Base-by-base conservation (phyloP, 2,329 filamentous ascomycete species). In the Aspergillus amoenus region DNA sequence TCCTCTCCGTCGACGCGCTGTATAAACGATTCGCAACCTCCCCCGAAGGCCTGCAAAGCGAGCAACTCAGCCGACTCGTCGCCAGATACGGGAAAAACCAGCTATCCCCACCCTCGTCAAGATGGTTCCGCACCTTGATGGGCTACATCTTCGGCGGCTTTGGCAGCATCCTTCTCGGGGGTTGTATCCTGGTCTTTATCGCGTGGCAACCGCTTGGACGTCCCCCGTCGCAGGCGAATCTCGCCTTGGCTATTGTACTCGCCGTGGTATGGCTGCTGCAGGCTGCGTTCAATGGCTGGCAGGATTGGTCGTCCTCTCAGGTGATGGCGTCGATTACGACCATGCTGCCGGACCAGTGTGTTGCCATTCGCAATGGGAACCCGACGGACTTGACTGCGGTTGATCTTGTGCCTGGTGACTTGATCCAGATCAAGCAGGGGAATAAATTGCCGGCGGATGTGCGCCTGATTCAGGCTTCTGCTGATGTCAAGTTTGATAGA, bases 301-400 rank as follows among this genome's bases (percentile, higher is more conserved):
- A 88, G 66, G 89, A 93, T 69, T 93, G 88, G 84, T 90, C 88
- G 2, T 89, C 88, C 0, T 88, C 84, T 1, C 79, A 86, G 5
- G 88, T 91, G 55, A 93, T 93, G 90, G 84, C 85, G 17, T 90
- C 88, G 0, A 93, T 93, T 69, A 89, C 87, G 47, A 87, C 83
- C 17, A 90, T 93, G 88, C 79, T 93, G n/a, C 89, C 89, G 0
- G 88, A 91, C 64, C 80, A 85, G 57, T 90, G 87, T 64, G 76
- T 86, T 24, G 80, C 89, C 7, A 73, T 88, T 6, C 83, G 89
- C 18, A 83, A 89, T 61, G 82, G 85, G 1, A 66, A 70, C 3
- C 77, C 82, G 60, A 66, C 76, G 1, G 79, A 76, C 15, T 74
- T 84, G 3, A 72, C 77, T 2, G 85, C 84, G 0, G 70, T 76